phyloP scores from a whole-genome alignment of 2,329 filamentous ascomycete genomes.

The Cercospora sp. region DNA sequence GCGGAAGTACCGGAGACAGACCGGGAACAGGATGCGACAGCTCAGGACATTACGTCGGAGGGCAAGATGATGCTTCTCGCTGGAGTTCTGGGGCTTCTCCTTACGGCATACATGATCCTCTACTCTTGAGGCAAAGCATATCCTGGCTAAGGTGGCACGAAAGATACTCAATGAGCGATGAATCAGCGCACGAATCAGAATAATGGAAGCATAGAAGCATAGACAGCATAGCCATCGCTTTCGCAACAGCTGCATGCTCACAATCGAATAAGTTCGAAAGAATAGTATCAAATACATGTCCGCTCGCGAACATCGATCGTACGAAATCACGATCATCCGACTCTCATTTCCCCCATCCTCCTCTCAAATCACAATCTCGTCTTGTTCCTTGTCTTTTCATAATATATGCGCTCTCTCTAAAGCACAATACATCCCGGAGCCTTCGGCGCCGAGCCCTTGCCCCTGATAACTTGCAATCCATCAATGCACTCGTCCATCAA shows the following conservation, averaged over 20 bases:
- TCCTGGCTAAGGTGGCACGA: background rate
- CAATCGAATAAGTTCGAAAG: background rate
- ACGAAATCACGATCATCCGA: background rate
- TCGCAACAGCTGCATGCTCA: background rate
- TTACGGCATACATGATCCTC: background rate
- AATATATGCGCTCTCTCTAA: background rate
- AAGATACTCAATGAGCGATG: background rate
- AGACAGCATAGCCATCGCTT: background rate
- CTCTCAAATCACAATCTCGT: background rate
- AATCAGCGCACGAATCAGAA: background rate
- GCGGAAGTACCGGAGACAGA: background rate
- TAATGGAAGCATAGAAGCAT: background rate
- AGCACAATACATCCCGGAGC: background rate
- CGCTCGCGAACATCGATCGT: background rate
- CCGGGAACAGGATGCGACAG: background rate
- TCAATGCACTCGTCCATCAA: background rate
- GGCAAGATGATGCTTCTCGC: background rate
- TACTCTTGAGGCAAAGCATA: background rate
- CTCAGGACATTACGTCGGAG: background rate
- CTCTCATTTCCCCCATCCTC: background rate
- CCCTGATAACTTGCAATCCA: background rate
- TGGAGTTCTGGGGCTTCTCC: background rate
- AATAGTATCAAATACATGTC: background rate
- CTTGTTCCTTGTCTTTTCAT: too few species aligned
- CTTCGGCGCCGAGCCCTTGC: background rate